Base-by-base conservation (phyloP, 2,329 filamentous ascomycete genomes). In the Fusarium citri region DNA sequence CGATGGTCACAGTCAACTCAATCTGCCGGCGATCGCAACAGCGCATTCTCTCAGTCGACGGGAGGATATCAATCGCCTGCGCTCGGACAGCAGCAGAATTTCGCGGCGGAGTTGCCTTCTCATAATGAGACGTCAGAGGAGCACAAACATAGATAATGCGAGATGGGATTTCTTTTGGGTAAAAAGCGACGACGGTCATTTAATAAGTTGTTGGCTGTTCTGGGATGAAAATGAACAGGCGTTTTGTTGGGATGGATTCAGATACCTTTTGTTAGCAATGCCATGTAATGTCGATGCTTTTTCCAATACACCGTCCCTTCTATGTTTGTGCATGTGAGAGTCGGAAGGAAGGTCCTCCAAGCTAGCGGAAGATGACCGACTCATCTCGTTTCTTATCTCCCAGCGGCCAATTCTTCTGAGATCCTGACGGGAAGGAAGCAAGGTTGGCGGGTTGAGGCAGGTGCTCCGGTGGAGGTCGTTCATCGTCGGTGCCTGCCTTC, bases 41-140 rank as follows among this genome's bases (percentile, higher is more conserved):
- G 76, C 58, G 64, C 72, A 55, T 67, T 59, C 56, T 79, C 75
- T 68, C 48, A 75, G 66, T 40, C 61, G 0, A 73, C 71, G 4
- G 43, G 41, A 15, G 79, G 80, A 1, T 78, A 78, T 26, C 70
- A 76, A 3, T 84, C 81, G 1, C 83, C 83, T 0, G 77, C 74
- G 3, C 74, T 81, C 1, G 81, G 82, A n/a, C 78, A 80, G 53
- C 82, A 81, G 69, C 82, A 81, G 69, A 75, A 74, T 2, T 84
- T 82, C 58, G 70, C 83, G 0, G 78, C 79, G 0, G 85, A 85
- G 58, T 65, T 88, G 26, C 62, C 83, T 5, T 81, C 85, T 4
- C 85, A 87, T 62, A 74, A 73, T 11, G 85, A 87, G 77, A 83
- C 82, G 3, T 72, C 65, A 1, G 85, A 86, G 68, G 85, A 86